phyloP scores from a whole-genome alignment of 2,329 filamentous ascomycete genomes.

The Exophiala lecanii-corni region DNA sequence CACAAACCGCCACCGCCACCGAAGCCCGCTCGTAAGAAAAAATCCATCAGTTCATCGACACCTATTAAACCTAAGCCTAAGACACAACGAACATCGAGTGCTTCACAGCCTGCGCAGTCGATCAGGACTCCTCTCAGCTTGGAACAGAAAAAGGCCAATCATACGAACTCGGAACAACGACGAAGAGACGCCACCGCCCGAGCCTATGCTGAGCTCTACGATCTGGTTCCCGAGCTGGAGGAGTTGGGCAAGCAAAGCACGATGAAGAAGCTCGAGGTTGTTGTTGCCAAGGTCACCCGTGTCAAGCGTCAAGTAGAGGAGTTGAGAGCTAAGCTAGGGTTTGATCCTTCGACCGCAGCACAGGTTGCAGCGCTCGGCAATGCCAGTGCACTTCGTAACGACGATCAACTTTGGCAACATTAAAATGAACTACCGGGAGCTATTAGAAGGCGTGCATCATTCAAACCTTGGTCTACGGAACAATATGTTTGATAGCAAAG shows the following conservation, averaged over 20 bases:
- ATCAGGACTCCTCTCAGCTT: constrained; percentile 21
- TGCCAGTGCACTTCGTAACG: constrained; percentile 6
- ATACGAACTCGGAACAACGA: constrained; percentile 27
- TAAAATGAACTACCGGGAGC: too few relatives aligned
- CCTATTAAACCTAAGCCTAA: constrained; percentile 14
- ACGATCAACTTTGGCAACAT: constrained; percentile 9
- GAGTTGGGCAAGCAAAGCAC: constrained; percentile 26
- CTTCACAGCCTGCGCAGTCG: constrained; percentile 6
- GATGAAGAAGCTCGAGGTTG: constrained; percentile 27
- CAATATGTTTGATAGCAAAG: too few relatives aligned
- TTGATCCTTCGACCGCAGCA: constrained; percentile 14
- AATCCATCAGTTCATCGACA: constrained; percentile 5
- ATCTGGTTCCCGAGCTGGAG: constrained; percentile 25
- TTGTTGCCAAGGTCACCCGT: constrained; percentile 22
- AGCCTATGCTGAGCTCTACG: constrained; percentile 25
- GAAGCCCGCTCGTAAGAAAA: constrained; percentile 13
- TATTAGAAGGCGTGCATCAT: too few relatives aligned
- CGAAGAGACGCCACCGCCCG: constrained; percentile 25
- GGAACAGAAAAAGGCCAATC: constrained; percentile 27
- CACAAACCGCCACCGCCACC: constrained; percentile 10
- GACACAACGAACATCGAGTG: constrained; percentile 1
- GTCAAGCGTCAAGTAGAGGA: constrained; percentile 20
- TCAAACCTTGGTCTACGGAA: too few relatives aligned
- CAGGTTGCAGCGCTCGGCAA: constrained; percentile 6
- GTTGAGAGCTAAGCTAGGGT: constrained; percentile 15